Conservation (phyloP, 2,329 filamentous ascomycete species). For the Colletotrichum trifolii region DNA sequence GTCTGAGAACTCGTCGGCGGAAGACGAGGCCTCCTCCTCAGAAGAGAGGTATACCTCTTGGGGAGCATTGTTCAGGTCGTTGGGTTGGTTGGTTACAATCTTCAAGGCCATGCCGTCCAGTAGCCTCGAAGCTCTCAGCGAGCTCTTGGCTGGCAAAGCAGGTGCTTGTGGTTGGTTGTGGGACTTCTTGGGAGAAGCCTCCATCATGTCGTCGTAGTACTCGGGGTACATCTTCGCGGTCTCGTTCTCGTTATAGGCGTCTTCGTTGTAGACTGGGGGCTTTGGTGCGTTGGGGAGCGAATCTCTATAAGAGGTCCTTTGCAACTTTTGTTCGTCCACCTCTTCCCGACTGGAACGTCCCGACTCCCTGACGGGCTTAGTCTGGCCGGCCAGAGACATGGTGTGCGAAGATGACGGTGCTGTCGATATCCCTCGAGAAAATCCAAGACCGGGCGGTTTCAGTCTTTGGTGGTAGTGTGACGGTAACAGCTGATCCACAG, state of each 20-base stretch:
- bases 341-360: slow-evolving; percentile 30
- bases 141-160: slow-evolving; percentile 62
- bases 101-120: slow-evolving; percentile 51
- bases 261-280: slow-evolving; percentile 31
- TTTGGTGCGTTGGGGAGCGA: slow-evolving; percentile 36
- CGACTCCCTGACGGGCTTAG: slow-evolving; percentile 36
- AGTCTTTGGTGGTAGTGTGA: slow-evolving; percentile 9
- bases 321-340: slow-evolving; percentile 24
- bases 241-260: slow-evolving; percentile 38
- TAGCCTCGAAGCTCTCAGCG: slow-evolving; percentile 59
- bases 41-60: slow-evolving; percentile 73
- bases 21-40: slow-evolving; percentile 73
- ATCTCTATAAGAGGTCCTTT: slow-evolving; percentile 36
- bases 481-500: slow-evolving; percentile 32
- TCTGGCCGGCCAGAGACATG: slow-evolving; percentile 38
- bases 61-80: slow-evolving; percentile 53
- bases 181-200: slow-evolving; percentile 35
- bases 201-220: slow-evolving; percentile 38
- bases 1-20: slow-evolving; percentile 69
- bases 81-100: slow-evolving; percentile 42
- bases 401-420: slow-evolving; percentile 25
- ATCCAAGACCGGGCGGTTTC: slow-evolving; percentile 34
- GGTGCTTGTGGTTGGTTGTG: slow-evolving; percentile 47
- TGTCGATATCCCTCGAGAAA: slow-evolving; percentile 30
- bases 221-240: slow-evolving; percentile 38